Conservation (phyloP, 306 rosid species). For the Vigna radiata region DNA sequence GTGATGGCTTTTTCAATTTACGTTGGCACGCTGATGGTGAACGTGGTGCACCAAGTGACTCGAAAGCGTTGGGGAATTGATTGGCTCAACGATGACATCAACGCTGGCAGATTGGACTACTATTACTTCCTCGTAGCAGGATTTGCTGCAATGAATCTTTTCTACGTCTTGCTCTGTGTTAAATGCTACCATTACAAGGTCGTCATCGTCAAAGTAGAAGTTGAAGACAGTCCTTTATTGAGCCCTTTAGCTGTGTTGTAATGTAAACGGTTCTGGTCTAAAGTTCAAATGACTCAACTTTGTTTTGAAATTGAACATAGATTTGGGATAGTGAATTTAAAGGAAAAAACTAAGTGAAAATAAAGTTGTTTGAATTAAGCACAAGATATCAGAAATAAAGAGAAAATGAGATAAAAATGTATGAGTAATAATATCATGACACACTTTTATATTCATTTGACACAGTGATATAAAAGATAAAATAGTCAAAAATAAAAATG, state of each 20-base stretch:
- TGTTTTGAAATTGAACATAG: too few relatives aligned
- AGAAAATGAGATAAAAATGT: too few relatives aligned
- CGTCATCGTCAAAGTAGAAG: conserved; percentile 3
- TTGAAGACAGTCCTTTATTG: conserved; percentile 12
- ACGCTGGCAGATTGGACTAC: conserved; percentile 45
- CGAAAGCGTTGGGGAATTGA: conserved; percentile 26
- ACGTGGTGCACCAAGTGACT: conserved; percentile 37
- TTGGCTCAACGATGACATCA: conserved; percentile 50
- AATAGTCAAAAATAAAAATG: too few relatives aligned
- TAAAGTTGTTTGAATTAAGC: too few relatives aligned
- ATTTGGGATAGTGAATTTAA: too few relatives aligned
- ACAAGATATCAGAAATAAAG: too few relatives aligned
- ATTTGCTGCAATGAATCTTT: conserved; percentile 38
- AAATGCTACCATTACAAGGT: conserved; percentile 35
- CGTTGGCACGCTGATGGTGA: conserved; percentile 26
- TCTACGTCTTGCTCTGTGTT: conserved; percentile 24
- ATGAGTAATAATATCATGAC: too few relatives aligned
- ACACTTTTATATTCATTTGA: too few relatives aligned
- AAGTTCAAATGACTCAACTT: too few relatives aligned
- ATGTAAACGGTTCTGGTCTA: too few relatives aligned
- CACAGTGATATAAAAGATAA: too few relatives aligned
- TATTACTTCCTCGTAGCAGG: conserved; percentile 51
- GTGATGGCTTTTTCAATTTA: conserved; percentile 4
- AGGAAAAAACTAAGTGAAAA: too few relatives aligned
- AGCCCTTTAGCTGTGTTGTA: conserved; percentile 5